phyloP scores from a whole-genome alignment of 352 stramenopile species.

The Phytophthora pseudosyringae region DNA sequence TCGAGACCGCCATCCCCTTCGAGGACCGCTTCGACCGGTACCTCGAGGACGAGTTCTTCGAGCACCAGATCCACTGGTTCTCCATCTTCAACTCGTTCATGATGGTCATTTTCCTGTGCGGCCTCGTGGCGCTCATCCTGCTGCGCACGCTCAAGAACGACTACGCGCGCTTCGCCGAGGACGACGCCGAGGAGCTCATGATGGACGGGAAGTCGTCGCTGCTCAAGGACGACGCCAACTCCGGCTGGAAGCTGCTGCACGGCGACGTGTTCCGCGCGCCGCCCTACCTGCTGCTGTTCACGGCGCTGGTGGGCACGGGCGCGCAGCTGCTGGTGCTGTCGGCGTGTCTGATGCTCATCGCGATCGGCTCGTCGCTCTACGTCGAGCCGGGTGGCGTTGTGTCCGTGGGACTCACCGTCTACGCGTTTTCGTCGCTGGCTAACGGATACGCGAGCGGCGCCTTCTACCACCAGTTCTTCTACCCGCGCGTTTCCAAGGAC shows the following conservation, averaged over 20 bases:
- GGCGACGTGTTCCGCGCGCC: conserved; percentile 96
- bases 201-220: conserved; percentile 84
- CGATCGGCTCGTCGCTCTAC: conserved; percentile 95
- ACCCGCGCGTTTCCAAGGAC: conserved; percentile 90
- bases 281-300: conserved; percentile 93
- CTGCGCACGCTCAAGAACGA: conserved; percentile 95
- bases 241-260: conserved; percentile 97
- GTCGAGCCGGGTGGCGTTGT: conserved; percentile 96
- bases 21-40: conserved; percentile 98
- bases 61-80: conserved; percentile 99
- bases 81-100: conserved; percentile 98
- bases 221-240: conserved; percentile 84
- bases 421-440: conserved; percentile 92
- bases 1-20: conserved; percentile 92
- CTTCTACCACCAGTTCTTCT: conserved; percentile 93
- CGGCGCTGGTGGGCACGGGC: conserved; percentile 95
- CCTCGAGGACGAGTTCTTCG: conserved; percentile 99
- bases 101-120: conserved; percentile 97
- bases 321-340: conserved; percentile 96
- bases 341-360: conserved; percentile 95
- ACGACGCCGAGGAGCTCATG: conserved; percentile 88
- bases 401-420: conserved; percentile 95
- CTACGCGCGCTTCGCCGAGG: conserved; percentile 91
- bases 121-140: conserved; percentile 94
- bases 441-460: conserved; percentile 91